Percentiles rank a stretch among this genome's conserved stretches.
These are phyloP conservation scores for Pythium rhizo-oryzae DNA, from an alignment of 352 stramenopile genomes.

Conservation along the genomic window DNA sequence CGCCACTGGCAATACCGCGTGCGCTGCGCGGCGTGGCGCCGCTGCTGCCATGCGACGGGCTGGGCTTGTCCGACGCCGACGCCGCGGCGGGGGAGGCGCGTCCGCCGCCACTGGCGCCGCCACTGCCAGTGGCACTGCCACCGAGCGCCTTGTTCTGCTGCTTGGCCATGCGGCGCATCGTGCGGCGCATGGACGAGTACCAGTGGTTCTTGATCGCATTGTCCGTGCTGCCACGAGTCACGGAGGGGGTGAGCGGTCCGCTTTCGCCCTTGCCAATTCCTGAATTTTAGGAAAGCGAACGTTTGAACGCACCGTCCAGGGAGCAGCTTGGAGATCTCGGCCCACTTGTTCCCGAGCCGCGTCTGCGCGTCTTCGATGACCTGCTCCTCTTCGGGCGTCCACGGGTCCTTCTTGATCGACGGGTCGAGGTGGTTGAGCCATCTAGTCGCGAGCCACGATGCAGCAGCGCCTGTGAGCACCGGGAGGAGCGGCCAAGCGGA, in stretches of 20 bases:
- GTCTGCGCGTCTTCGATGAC: constrained; percentile 91
- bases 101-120: constrained; percentile 12
- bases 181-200: constrained; percentile 92
- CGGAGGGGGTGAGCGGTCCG: background rate
- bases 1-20: background rate
- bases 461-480: background rate
- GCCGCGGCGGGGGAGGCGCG: background rate
- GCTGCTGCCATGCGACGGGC: background rate
- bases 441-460: constrained; percentile 17
- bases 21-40: background rate
- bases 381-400: constrained; percentile 89
- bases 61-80: background rate
- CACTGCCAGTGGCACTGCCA: constrained; percentile 34
- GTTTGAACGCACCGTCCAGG: constrained; percentile 72
- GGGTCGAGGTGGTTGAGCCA: constrained; percentile 88
- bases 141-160: constrained; percentile 79
- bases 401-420: constrained; percentile 89
- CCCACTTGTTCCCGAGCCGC: constrained; percentile 97
- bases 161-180: constrained; percentile 89
- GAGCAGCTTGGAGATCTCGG: constrained; percentile 97
- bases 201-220: constrained; percentile 92
- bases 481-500: constrained; percentile 6
- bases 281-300: background rate
- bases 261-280: background rate
- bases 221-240: constrained; percentile 54